A percentile compares a stretch with the other conserved stretches of the same genome.
phyloP scores from a whole-genome alignment of 2,329 filamentous ascomycete species.

The Immersiporthe knoxdaviesiana region DNA sequence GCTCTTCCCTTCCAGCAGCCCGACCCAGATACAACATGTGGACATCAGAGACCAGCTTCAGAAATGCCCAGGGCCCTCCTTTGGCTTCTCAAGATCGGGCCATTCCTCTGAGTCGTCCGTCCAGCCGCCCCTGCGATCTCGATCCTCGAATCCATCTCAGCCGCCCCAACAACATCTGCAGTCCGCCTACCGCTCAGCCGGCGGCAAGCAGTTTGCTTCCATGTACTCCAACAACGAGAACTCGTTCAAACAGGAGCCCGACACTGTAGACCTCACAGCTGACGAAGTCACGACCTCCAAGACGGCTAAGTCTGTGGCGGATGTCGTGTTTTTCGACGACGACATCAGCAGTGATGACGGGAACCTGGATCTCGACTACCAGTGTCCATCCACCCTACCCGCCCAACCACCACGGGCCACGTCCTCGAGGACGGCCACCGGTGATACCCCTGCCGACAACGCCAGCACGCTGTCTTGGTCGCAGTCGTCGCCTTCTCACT shows the following conservation, averaged over 20 bases:
- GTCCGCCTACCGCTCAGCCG: constrained; percentile 27
- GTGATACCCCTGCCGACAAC: constrained; percentile 33
- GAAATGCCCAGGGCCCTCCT: constrained; percentile 40
- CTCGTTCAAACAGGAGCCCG: constrained; percentile 51
- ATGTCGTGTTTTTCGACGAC: constrained; percentile 71
- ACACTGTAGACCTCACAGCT: constrained; percentile 43
- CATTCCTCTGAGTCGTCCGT: constrained; percentile 21
- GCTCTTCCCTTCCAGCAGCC: constrained; percentile 62
- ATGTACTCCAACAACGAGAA: constrained; percentile 48
- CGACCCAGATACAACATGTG: constrained; percentile 45
- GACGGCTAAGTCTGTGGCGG: constrained; percentile 33
- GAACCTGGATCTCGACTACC: constrained; percentile 71
- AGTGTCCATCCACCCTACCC: constrained; percentile 60
- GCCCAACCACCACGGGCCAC: constrained; percentile 35
- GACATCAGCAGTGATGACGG: constrained; percentile 88
- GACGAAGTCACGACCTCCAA: constrained; percentile 34
- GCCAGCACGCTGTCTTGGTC: constrained; percentile 68
- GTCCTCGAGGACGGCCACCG: constrained; percentile 23
- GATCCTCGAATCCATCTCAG: constrained; percentile 41
- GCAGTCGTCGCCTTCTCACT: constrained; percentile 61
- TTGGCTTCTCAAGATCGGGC: constrained; percentile 29
- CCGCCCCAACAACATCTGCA: constrained; percentile 29
- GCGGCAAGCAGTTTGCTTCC: constrained; percentile 42
- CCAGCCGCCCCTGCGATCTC: constrained; percentile 38
- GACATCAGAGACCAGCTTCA: constrained; percentile 57